Percentiles rank a stretch among this genome's conserved stretches.
Evolutionary conservation across 176 grass and related monocot species (phyloP).

Genomic region (Sorghum bicolor): DNA sequence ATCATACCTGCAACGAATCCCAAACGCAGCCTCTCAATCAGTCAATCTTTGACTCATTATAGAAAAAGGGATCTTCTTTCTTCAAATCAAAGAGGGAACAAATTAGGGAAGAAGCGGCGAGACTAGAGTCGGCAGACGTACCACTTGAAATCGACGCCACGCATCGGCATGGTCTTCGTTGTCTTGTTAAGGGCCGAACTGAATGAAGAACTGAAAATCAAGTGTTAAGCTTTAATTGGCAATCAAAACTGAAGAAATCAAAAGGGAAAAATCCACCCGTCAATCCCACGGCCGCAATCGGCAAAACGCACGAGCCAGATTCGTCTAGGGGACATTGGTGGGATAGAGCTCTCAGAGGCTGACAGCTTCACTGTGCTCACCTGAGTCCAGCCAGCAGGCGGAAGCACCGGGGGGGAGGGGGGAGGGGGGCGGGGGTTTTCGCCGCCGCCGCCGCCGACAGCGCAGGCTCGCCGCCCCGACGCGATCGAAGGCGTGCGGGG

Average conservation of each 20-base stretch:
- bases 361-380: neutral
- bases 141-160: constrained; percentile 61
- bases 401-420: too few relatives aligned
- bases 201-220: neutral
- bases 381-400: neutral
- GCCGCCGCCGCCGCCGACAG: neutral
- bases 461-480: neutral
- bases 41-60: neutral
- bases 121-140: neutral
- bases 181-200: neutral
- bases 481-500: neutral
- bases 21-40: neutral
- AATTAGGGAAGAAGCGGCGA: neutral
- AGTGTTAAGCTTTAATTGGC: neutral
- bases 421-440: neutral
- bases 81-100: neutral
- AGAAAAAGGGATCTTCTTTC: neutral
- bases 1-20: constrained; percentile 59
- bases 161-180: constrained; percentile 37
- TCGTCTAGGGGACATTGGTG: neutral
- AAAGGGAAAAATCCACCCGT: neutral
- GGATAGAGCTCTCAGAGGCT: neutral
- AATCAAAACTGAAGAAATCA: neutral
- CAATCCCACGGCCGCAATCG: neutral
- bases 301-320: neutral